Evolutionary conservation across 345 rosid genomes (phyloP), one percentile per base, ranked within the genome.

Genomic region (Salix suchowensis): DNA sequence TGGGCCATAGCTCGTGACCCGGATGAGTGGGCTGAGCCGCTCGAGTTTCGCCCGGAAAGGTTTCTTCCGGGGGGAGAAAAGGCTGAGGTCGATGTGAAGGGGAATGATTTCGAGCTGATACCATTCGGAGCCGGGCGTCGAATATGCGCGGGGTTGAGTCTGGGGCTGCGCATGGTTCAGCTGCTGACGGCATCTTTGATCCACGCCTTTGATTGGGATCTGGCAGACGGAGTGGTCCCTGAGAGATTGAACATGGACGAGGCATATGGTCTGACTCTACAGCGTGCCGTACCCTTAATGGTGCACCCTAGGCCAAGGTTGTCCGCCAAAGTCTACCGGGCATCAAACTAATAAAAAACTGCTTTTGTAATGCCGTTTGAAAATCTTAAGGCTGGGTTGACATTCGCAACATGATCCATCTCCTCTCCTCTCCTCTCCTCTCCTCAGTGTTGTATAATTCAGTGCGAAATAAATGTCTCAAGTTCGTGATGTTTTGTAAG

Each of bases 81-180:
- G 71, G 30, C 81, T 0, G 39, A 36, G 2, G 75, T 72, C 0
- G 84, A 77, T 26, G 68, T 74, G 4, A 77, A 36, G 5, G 84
- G 84, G 5, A 78, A 62, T 15, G 84, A 82, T 39, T 78, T 82
- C 16, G 84, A 82, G 73, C 42, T 77, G 2, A 74, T 82, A 24
- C 84, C 84, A 3, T 82, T 82, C 67, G 84, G 84, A 28, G 84
- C 81, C 8, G 84, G 84, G 28, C 76, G 84, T 1, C 70, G 84
- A 34, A 78, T 82, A 15, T 82, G 84, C 37, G 75, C 76, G 1
- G 84, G 84, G 10, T 60, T 78, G 73, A 74, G 39, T 5, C 60
- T 82, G 39, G 84, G 81, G 42, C 60, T 77, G 58, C 66, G 78
- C 8, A 77, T 77, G 81, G 84, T 82, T 21, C 73, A 66, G 16